These are phyloP conservation scores for Pichia kudriavzevii DNA, from an alignment of 1,139 yeast species.

Conservation along the genomic window DNA sequence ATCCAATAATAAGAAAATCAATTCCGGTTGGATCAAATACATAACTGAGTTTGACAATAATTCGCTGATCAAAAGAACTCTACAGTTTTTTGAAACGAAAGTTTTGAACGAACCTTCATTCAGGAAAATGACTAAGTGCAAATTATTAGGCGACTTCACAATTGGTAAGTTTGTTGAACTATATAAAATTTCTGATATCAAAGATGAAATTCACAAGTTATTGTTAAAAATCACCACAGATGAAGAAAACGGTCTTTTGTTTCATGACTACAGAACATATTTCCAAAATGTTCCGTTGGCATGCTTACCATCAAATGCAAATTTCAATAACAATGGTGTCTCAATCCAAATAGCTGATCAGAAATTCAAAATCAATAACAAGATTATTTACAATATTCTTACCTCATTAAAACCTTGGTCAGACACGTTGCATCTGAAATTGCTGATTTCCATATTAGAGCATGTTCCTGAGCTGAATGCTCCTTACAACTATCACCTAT, in stretches of 20 bases:
- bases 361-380: conserved; percentile 55
- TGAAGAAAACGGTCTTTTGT: conserved; percentile 52
- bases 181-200: conserved; percentile 32
- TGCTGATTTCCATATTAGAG: conserved; percentile 45
- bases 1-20: conserved; percentile 47
- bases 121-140: conserved; percentile 63
- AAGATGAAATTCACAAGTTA: conserved; percentile 38
- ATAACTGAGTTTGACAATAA: conserved; percentile 48
- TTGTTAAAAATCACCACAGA: conserved; percentile 46
- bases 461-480: conserved; percentile 65
- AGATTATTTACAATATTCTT: conserved; percentile 54
- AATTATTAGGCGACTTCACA: conserved; percentile 72
- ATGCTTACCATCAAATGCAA: conserved; percentile 2
- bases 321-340: conserved; percentile 24
- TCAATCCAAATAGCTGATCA: conserved; percentile 32
- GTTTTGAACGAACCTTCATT: conserved; percentile 56
- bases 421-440: conserved; percentile 51
- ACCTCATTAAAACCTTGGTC: conserved; percentile 78
- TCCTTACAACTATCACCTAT: conserved; percentile 56
- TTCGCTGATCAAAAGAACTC: conserved; percentile 34
- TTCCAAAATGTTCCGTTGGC: conserved; percentile 13
- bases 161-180: conserved; percentile 51
- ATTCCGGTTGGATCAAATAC: conserved; percentile 59
- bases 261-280: conserved; percentile 56
- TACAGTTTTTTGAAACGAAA: conserved; percentile 42